Evolutionary conservation across 208 protist genomes (phyloP).

Genomic region (Trypanosoma conorhini): DNA sequence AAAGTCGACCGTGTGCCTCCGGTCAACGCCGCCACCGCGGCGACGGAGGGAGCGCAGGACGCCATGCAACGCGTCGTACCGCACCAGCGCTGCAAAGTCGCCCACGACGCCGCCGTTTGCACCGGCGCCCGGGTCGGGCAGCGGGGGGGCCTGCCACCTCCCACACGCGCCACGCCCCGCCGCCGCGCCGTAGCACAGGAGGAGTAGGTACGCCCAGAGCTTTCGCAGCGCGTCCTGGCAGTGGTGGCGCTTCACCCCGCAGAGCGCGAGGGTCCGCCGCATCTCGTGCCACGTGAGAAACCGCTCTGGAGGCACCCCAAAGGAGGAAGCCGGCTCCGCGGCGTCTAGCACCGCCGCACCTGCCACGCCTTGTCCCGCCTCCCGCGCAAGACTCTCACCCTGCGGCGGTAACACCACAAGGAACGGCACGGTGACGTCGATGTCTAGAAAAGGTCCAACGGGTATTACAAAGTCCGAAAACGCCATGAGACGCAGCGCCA

Average conservation of each 20-base stretch:
- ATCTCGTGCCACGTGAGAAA: constrained; percentile 25
- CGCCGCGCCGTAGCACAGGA: constrained; percentile 14
- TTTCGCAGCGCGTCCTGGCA: constrained; percentile 27
- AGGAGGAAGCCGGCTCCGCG: too few relatives aligned
- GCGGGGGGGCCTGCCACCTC: not conserved
- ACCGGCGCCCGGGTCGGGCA: not conserved
- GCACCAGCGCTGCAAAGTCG: constrained; percentile 17
- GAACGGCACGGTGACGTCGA: not conserved
- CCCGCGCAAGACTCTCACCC: not conserved
- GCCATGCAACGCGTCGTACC: constrained; percentile 3
- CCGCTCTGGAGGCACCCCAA: constrained; percentile 13
- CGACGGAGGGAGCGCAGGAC: not conserved
- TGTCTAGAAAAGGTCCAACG: not conserved
- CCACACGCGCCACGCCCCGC: not conserved
- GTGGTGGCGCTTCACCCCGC: constrained; percentile 59
- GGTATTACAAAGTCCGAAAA: not conserved
- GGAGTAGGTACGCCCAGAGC: constrained; percentile 39
- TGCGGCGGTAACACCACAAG: constrained; percentile 3
- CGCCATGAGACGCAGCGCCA: not conserved
- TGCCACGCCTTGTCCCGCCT: not conserved
- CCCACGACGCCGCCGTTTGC: not conserved
- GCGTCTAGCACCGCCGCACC: not conserved
- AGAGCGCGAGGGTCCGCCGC: constrained; percentile 22
- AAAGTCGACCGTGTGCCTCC: not conserved
- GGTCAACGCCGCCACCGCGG: not conserved